Base-by-base conservation (phyloP, 805 yeast genomes). In the Scheffersomyces stipitis region DNA sequence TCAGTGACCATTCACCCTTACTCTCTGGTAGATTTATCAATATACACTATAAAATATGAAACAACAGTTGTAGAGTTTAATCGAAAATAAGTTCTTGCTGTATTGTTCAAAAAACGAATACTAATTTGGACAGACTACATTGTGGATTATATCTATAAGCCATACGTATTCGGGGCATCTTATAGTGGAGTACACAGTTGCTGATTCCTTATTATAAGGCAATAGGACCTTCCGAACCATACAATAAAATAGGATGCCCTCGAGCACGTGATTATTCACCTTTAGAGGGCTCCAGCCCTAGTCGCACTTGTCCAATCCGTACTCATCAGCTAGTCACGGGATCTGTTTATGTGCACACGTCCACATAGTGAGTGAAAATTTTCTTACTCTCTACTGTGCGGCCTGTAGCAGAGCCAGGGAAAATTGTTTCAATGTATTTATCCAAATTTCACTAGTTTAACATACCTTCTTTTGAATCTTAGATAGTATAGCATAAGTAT, bases 11-110 rank as follows among this genome's bases (percentile, higher is more conserved):
- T 33, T 26, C 24, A 12, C 26, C n/a, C 13, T 33, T 18, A 16
- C 9, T 12, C 18, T 14, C 16, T n/a, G 17, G 6, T 6, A 18
- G 71, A 73, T 41, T 44, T 43, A 27, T 9, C 27, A 20, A 26
- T 36, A 26, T 12, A 16, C 13, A 18, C 15, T 6, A 12, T 8
- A 10, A 7, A n/a, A 5, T 16, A 13, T 15, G 16, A 23, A 22
- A 15, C 15, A 23, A 18, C 18, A 14, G 15, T 13, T 28, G 12
- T 28, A 13, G 8, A 13, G 8, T 14, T 13, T 28, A 9, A 8
- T 26, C 7, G 20, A 16, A 16, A 30, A 10, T 20, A 16, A 30
- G 10, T 9, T 28, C 7, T 33, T 26, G 28, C 34, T 18, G 12
- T 26, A 4, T n/a, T 5, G 20, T 10, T 4, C n/a, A 13, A 30